Base-by-base conservation (phyloP, 805 yeast genomes). In the Zygoascus bituminiphila region DNA sequence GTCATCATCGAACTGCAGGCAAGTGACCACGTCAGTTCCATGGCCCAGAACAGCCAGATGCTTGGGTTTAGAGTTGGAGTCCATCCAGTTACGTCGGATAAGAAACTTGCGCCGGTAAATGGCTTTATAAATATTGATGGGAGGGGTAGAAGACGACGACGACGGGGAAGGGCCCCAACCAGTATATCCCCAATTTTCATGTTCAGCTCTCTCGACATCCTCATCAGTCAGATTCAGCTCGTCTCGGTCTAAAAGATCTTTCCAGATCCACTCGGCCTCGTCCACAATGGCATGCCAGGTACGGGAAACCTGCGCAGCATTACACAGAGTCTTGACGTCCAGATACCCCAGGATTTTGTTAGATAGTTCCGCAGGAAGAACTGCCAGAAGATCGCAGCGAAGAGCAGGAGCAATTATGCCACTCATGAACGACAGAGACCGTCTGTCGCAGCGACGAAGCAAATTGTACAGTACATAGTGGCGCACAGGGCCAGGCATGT, bases 1-100 rank as follows among this genome's bases (percentile, higher is more conserved):
- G 54, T 88, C 89, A 44, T 84, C 88, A 62, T 89, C 97, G 64
- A 88, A 88, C 64, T 89, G 96, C 52, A 93, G 70, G 61, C 98
- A 93, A 0, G 98, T 93, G 2, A 93, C 93, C n/a, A 91, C 94
- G 58, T 81, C 81, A 23, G 78, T 70, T 48, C 87, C 87, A 58
- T 81, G 88, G 5, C 86, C 87, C 12, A 77, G 73, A 8, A 83
- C 73, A 14, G 84, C 77, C 2, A 81, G 77, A 50, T 82, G 73
- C 51, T 72, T 74, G 1, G 98, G 97, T 45, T 68, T 71, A 60
- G 76, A 84, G 19, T 65, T 66, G 1, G 89, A 84, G 57, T 82
- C 74, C 76, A 79, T 83, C 98, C 98, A 93, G 62, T 93, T 78
- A 47, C 71, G 68, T 38, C 79, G 71, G 35, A 84, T 78, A 8